These are phyloP conservation scores for Lactarius indigo DNA, from an alignment of 768 basidiomycete genomes.

Conservation along the genomic window DNA sequence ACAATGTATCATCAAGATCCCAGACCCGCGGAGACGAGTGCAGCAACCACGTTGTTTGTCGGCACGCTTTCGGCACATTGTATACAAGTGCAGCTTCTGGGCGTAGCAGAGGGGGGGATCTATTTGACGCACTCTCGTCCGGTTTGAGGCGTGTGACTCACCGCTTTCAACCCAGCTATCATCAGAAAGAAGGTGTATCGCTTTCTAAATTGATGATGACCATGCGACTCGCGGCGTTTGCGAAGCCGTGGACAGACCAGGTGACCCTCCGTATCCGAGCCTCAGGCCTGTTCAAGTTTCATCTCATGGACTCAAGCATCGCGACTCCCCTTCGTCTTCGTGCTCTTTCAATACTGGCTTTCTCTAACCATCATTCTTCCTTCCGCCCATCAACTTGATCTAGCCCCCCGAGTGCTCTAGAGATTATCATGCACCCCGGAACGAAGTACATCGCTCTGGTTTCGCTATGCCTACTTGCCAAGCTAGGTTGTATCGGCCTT, in stretches of 20 bases:
- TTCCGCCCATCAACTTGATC: neutral
- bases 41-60: neutral
- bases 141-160: neutral
- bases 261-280: neutral
- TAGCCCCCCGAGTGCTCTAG: neutral
- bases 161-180: neutral
- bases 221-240: neutral
- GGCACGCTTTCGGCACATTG: neutral
- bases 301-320: neutral
- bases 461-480: conserved; percentile 5
- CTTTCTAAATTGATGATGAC: neutral
- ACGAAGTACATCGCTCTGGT: neutral
- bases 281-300: neutral
- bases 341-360: neutral
- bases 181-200: neutral
- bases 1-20: too few relatives aligned
- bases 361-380: neutral
- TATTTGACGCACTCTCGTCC: neutral
- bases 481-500: conserved; percentile 10
- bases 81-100: neutral
- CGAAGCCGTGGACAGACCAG: neutral
- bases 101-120: neutral
- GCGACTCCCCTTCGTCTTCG: neutral
- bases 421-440: neutral
- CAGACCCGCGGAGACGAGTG: conserved; percentile 1